A percentile compares a stretch with the other conserved stretches of the same genome.
These are phyloP conservation scores for Patellifolia procumbens DNA, from an alignment of 179 eudicot species.

Conservation along the genomic window DNA sequence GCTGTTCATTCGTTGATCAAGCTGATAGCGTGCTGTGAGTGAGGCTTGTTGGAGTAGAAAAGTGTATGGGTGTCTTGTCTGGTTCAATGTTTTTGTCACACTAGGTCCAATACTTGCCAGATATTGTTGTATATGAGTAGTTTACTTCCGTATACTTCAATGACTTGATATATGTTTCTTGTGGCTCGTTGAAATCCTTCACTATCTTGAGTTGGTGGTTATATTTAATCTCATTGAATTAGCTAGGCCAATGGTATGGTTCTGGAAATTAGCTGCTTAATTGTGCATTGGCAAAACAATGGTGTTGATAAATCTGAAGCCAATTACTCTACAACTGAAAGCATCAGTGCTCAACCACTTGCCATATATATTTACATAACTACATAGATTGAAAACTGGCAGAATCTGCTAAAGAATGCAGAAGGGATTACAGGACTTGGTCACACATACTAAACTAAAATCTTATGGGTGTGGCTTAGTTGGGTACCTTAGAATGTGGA, in stretches of 20 bases:
- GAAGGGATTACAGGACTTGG: neutral
- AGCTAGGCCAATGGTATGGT: too few relatives aligned
- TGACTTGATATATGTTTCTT: neutral
- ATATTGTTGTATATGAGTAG: neutral
- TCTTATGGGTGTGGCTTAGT: neutral
- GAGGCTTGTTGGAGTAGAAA: constrained; percentile 2
- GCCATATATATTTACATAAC: neutral
- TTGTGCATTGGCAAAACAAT: too few relatives aligned
- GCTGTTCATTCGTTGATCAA: too few relatives aligned
- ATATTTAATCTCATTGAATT: too few relatives aligned
- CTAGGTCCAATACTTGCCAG: neutral
- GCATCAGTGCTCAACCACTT: too few relatives aligned
- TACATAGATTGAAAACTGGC: neutral
- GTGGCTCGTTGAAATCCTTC: neutral
- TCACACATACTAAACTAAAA: neutral
- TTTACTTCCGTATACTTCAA: neutral
- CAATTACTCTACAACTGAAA: too few relatives aligned
- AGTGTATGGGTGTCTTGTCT: neutral
- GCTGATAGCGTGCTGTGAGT: too few relatives aligned
- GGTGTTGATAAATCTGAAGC: neutral
- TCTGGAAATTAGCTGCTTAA: too few relatives aligned
- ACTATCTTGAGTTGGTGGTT: too few relatives aligned
- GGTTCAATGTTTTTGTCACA: constrained; percentile 16
- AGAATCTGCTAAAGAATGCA: neutral
- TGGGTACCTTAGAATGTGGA: constrained; percentile 32